Evolutionary conservation across 2,329 filamentous ascomycete species (phyloP), one percentile per base, ranked within the genome.

Genomic region (Biscogniauxia sp.): DNA sequence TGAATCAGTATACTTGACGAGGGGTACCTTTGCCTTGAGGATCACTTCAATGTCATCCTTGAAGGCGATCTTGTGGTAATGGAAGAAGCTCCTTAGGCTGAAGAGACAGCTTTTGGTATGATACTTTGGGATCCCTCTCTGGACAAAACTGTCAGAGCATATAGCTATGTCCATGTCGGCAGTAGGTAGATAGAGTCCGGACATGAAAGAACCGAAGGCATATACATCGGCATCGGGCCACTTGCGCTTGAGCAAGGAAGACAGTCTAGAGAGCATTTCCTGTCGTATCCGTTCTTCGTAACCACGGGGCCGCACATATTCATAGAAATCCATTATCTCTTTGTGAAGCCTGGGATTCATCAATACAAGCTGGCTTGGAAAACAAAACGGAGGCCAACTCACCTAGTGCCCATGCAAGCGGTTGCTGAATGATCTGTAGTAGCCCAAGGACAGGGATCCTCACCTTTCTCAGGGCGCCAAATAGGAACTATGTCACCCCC

Each of bases 91-190:
- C n/a, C 80, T 79, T 67, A 96, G 88, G 55, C 81, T 82, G 61
- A 81, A 86, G 5, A 96, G 77, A 54, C 79, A 82, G 19, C 78
- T 84, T 72, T 79, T 87, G 68, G 77, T 83, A 64, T 71, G 76
- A 72, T 79, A 80, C 61, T 77, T 78, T 61, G 83, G 73, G 8
- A 78, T 70, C 2, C 83, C 84, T 3, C 82, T 79, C 8, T 78
- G 73, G 64, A 87, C 79, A 65, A 86, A 92, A 25, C 80, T 78
- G 8, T 75, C 68, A 0, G 84, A 87, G 55, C 93, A 85, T 56
- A 95, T 84, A 2, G 97, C 95, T 54, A 99, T 81, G 73, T 99
- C 95, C 88, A 99, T 96, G 72, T 99, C 95, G 17, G 91, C 92
- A 1, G 90, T 86, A 0, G 84, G 84, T 2, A 87, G 77, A 67